Percentiles rank a stretch among this genome's conserved stretches.
phyloP scores from a whole-genome alignment of 2,329 filamentous ascomycete species.

The Diaporthe batatas region DNA sequence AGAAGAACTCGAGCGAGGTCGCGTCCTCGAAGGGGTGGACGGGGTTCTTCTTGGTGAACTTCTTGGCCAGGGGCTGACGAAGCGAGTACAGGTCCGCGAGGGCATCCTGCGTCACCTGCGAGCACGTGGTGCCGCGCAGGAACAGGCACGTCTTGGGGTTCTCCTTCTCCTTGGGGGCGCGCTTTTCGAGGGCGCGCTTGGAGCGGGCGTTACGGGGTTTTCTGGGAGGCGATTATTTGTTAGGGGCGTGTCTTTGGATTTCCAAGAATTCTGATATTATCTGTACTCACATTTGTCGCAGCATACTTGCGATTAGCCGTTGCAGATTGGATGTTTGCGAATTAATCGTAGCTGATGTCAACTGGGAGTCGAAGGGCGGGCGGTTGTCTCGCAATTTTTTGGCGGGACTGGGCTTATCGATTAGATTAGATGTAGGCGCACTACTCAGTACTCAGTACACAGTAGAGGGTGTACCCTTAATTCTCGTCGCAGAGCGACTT shows the following conservation, averaged over 20 bases:
- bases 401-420: constrained; percentile 39
- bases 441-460: too few relatives aligned
- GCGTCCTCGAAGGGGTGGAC: constrained; percentile 95
- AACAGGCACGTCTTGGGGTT: constrained; percentile 92
- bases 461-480: too few relatives aligned
- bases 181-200: constrained; percentile 93
- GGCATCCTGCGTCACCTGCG: constrained; percentile 84
- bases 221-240: constrained; percentile 50
- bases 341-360: not conserved
- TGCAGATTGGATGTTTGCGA: not conserved
- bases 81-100: constrained; percentile 87
- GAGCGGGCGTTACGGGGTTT: constrained; percentile 83
- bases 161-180: constrained; percentile 88
- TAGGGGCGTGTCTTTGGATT: not conserved
- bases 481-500: too few relatives aligned
- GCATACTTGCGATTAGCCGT: constrained; percentile 53
- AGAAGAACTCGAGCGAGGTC: constrained; percentile 92
- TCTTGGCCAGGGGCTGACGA: constrained; percentile 86
- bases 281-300: constrained; percentile 62
- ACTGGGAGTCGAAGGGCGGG: not conserved
- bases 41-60: constrained; percentile 97
- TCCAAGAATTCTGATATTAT: too few relatives aligned
- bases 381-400: constrained; percentile 30
- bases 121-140: constrained; percentile 88
- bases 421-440: constrained; percentile 19